Conservation (phyloP, 139 green algal species). For the Chlorella sp. region DNA sequence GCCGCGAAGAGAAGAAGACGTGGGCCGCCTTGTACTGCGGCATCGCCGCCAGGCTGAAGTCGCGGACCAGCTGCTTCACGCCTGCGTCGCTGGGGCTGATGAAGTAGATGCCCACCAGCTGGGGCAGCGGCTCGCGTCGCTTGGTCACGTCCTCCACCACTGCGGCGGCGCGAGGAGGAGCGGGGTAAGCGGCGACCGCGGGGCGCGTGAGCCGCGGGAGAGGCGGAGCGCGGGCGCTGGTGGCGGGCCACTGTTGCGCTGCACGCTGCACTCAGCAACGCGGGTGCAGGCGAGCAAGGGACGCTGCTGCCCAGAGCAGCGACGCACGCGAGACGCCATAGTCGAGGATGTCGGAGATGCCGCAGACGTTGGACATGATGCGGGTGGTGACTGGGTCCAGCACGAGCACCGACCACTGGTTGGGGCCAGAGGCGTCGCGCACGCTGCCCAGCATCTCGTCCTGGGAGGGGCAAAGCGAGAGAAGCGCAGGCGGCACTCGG, state of each 20-base stretch:
- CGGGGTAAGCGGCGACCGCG: no score
- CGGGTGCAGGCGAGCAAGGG: no score
- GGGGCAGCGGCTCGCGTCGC: slow-evolving; percentile 67
- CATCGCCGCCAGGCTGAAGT: slow-evolving; percentile 50
- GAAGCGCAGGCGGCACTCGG: neutral
- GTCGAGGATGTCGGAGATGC: slow-evolving; percentile 72
- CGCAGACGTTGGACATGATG: slow-evolving; percentile 59
- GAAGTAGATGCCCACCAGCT: slow-evolving; percentile 85
- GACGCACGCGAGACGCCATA: slow-evolving; percentile 54
- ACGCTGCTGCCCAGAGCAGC: neutral
- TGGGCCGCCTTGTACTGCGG: slow-evolving; percentile 73
- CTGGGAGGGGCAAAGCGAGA: slow-evolving; percentile 9
- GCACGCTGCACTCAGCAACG: no score
- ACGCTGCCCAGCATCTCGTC: slow-evolving; percentile 78
- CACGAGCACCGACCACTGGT: slow-evolving; percentile 82
- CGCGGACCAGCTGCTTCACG: slow-evolving; percentile 60
- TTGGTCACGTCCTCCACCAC: slow-evolving; percentile 82
- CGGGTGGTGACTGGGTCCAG: slow-evolving; percentile 78
- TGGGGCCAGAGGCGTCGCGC: slow-evolving; percentile 38
- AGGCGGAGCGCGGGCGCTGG: no score
- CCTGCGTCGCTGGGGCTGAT: slow-evolving; percentile 66
- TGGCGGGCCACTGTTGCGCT: no score
- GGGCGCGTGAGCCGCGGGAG: no score
- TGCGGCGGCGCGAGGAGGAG: slow-evolving; percentile 40
- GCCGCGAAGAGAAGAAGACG: slow-evolving; percentile 88